Evolutionary conservation across 2,329 filamentous ascomycete genomes (phyloP).

Genomic region (Ophiostoma triangulosporum): DNA sequence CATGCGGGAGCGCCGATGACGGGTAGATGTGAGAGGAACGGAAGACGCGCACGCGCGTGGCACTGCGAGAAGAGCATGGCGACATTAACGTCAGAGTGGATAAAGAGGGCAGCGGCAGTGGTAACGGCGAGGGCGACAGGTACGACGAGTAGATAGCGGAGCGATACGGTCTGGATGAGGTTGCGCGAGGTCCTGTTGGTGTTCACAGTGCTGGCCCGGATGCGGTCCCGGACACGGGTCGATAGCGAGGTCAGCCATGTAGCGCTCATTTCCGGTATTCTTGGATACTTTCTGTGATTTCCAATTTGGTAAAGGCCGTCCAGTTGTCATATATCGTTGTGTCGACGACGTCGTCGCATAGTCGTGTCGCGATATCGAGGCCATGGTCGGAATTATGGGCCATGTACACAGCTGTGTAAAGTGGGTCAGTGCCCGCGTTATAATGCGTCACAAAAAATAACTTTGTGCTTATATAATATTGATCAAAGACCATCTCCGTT

Average conservation of each 20-base stretch:
- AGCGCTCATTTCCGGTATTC: neutral
- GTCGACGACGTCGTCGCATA: neutral
- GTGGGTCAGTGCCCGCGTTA: too few relatives aligned
- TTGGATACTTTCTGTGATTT: too few relatives aligned
- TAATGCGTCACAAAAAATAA: too few relatives aligned
- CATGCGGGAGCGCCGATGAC: conserved; percentile 32
- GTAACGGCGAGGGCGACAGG: conserved; percentile 32
- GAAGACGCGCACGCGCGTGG: conserved; percentile 32
- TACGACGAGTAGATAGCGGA: conserved; percentile 38
- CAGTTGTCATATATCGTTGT: neutral
- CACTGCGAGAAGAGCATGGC: conserved; percentile 41
- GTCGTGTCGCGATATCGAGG: neutral
- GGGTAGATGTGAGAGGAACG: conserved; percentile 30
- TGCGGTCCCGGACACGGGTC: neutral
- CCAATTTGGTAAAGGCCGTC: neutral
- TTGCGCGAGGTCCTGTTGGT: neutral
- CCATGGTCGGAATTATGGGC: neutral
- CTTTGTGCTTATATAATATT: too few relatives aligned
- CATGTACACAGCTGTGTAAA: neutral
- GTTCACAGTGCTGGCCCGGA: neutral
- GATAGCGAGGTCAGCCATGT: neutral
- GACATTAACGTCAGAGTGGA: conserved; percentile 36
- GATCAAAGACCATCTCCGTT: neutral
- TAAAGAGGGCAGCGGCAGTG: conserved; percentile 29
- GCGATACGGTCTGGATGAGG: conserved; percentile 15